phyloP scores from a whole-genome alignment of 495 filamentous ascomycete genomes.

The Tirmania nivea region DNA sequence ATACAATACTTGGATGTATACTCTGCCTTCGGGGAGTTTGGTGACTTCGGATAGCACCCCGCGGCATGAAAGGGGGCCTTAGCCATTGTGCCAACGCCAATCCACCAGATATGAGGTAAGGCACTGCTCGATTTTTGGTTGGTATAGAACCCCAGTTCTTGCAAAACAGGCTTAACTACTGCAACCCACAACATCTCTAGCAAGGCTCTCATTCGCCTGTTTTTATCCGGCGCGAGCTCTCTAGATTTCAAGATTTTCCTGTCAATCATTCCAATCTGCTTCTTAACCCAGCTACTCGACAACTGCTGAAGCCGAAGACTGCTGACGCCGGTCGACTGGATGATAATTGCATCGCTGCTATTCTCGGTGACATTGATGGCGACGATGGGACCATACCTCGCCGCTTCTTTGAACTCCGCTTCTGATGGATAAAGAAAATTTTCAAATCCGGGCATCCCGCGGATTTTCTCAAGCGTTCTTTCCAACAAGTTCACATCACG shows the following conservation, averaged over 20 bases:
- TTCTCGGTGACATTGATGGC: slow-evolving; percentile 2
- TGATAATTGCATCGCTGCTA: slow-evolving; percentile 8
- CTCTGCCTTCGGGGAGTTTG: slow-evolving; percentile 4
- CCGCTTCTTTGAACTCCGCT: slow-evolving; percentile 3
- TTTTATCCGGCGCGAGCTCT: neutral
- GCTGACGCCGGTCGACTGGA: slow-evolving; percentile 6
- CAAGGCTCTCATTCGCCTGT: slow-evolving; percentile 3
- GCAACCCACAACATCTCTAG: slow-evolving; percentile 9
- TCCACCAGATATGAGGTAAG: slow-evolving; percentile 4
- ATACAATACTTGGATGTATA: slow-evolving; percentile 3
- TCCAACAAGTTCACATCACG: slow-evolving; percentile 1
- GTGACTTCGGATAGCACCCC: slow-evolving; percentile 8
- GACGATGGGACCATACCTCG: slow-evolving; percentile 7
- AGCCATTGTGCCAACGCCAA: slow-evolving; percentile 7
- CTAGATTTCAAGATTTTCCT: neutral
- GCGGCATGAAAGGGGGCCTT: slow-evolving; percentile 14
- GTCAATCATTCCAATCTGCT: neutral
- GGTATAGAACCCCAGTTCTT: slow-evolving; percentile 1
- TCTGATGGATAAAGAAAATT: slow-evolving; percentile 4
- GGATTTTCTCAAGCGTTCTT: neutral
- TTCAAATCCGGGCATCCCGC: slow-evolving; percentile 4
- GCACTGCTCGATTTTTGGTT: neutral
- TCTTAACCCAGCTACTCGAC: neutral
- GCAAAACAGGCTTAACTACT: slow-evolving; percentile 5
- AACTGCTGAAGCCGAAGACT: slow-evolving; percentile 3